Evolutionary conservation across 2,329 filamentous ascomycete species (phyloP), one percentile per base, ranked within the genome.

Genomic region (Talaromyces sp.): DNA sequence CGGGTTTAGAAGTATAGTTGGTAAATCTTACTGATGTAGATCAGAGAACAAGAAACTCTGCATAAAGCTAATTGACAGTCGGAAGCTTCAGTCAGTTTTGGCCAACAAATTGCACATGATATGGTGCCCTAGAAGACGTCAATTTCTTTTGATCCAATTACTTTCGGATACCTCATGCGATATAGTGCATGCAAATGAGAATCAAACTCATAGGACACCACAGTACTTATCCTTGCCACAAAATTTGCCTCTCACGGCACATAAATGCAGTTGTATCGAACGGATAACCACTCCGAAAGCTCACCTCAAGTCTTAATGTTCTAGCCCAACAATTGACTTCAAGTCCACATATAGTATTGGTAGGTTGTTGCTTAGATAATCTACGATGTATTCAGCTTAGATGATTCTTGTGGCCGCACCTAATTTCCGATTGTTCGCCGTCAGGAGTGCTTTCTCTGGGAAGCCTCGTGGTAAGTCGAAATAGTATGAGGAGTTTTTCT

Each of bases 381-480:
- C 45, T 35, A 41, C 22, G 37, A 39, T 50, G 31, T 59, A 14
- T 52, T 57, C 31, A 61, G 16, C 47, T 31, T 16, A 43, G 45
- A 45, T n/a, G 24, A 45, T 1, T 64, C 62, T 64, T 65, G 58
- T 65, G 66, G 65, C 54, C 65, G 66, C 66, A 67, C 47, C 57
- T 67, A 11, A 57, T 57, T 67, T 67, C 66, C 66, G 66, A 47
- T 33, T 24, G 35, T 62, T 62, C 31, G 65, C 65, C 59, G 31
- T 50, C 59, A 58, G 52, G 45, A 45, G 24, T 45, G 39, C 50
- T 61, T 50, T 63, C 50, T 62, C 31, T 65, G 50, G 64, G 43
- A 50, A 50, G 50, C 41, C 3, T 62, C 31, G 43, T 22, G 48
- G 47, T 31, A 43, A 33, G 41, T 64, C 27, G 41, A 22, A 52